Evolutionary conservation across 257 asterid species (phyloP), one percentile per base, ranked within the genome.

Genomic region (Leonotis leonurus): DNA sequence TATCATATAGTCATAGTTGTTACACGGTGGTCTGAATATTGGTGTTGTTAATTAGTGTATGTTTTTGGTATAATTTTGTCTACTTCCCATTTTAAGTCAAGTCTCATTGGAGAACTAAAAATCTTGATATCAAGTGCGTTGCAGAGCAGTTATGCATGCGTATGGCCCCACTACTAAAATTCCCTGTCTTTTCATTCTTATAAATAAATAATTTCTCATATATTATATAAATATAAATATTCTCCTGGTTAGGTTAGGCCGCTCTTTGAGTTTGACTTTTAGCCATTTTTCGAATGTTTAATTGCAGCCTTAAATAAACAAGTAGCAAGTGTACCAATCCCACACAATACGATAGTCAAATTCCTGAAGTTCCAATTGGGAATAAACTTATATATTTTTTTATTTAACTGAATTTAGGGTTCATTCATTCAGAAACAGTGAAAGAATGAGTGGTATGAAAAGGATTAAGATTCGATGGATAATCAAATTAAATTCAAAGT

Each of bases 131-230:
- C 26, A 58, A 57, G 32, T 59, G 62, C 55, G 27, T 67, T 24
- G 49, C 62, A 52, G 43, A 16, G 49, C 62, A 52, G 43, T 18
- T 21, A 50, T 57, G 72, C 72, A 59, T 65, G 72, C 69, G 62
- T 36, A 14, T 44, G 78, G 56, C 62, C 70, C 77, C 62, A 73
- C 73, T 9, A 0, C 35, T 20, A 49, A 50, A 70, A 62, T 63
- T 55, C 66, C 61, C 48, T 29, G 17, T 53, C 45, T 53, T 26
- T 39, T 24, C 43, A 16, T 27, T 27, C 11, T 6, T 44, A 35
- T 13, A 21, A 51, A n/a, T 32, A 36, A 53, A 26, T 7, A 1
- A 29, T 27, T n/a, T 29, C 22, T 1, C 12, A 1, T 3, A 39
- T 39, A 13, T 60, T 41, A 30, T 30, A 27, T 3, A 2, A 27